Percentiles rank a stretch among this genome's conserved stretches.
Evolutionary conservation across 306 rosid species (phyloP).

Genomic region (Vigna radiata): DNA sequence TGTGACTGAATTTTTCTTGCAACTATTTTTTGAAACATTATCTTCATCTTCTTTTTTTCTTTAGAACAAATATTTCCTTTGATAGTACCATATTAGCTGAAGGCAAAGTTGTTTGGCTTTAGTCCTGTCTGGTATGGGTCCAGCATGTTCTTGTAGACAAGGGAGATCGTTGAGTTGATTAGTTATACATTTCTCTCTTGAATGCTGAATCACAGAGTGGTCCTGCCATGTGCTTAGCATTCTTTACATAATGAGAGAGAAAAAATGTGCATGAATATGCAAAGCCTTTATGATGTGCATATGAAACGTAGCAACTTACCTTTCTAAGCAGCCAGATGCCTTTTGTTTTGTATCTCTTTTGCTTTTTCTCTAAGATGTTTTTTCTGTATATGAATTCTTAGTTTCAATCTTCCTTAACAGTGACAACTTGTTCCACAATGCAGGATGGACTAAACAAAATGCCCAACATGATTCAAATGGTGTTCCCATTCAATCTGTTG

Average conservation of each 20-base stretch:
- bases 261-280: not conserved
- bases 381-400: not conserved
- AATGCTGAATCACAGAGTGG: not conserved
- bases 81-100: not conserved
- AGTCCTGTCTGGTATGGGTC: slow-evolving; percentile 17
- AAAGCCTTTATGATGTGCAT: slow-evolving; percentile 18
- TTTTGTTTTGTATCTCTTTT: not conserved
- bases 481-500: slow-evolving; percentile 56
- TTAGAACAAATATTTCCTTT: slow-evolving; percentile 10
- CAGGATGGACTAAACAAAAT: slow-evolving; percentile 59
- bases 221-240: slow-evolving; percentile 26
- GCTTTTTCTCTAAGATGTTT: slow-evolving; percentile 1
- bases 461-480: slow-evolving; percentile 49
- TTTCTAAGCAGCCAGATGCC: slow-evolving; percentile 14
- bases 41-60: not conserved
- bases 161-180: too few species aligned
- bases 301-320: slow-evolving; percentile 1
- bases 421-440: slow-evolving; percentile 37
- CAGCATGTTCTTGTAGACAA: not conserved
- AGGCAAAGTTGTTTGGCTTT: not conserved
- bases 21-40: not conserved
- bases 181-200: not conserved
- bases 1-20: not conserved
- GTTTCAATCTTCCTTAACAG: slow-evolving; percentile 7
- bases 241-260: slow-evolving; percentile 13